Evolutionary conservation across 768 basidiomycete genomes (phyloP), one percentile per base, ranked within the genome.

Genomic region (Galerina sulciceps): DNA sequence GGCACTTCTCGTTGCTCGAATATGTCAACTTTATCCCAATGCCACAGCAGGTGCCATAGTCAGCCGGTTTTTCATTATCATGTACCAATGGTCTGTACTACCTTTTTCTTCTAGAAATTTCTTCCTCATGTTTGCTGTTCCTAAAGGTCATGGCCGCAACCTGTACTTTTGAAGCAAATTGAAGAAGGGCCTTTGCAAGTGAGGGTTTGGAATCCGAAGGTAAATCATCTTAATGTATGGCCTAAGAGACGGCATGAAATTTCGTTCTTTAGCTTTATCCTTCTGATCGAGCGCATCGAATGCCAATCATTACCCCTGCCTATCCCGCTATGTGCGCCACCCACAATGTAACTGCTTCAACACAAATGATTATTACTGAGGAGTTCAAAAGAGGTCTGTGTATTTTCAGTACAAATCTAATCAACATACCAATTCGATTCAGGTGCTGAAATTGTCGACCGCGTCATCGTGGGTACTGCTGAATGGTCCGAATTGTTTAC

Each of bases 271-370:
- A 96, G 91, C 73, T 97, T 54, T 98, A 96, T 72, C 94, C 94
- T 4, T 86, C 86, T 59, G 95, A 98, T 73, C 83, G 92, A 57
- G 85, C 92, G n/a, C 97, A 99, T 75, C 85, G 94, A 64, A 99
- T 99, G 97, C 97, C 97, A 11, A 98, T 99, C 68, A 99, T 99
- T 66, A 99, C 97, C 1, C 97, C 97, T 3, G 96, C 97, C 10
- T 99, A 98, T 75, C 97, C 97, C 45, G 89, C 96, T 6, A 99
- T 99, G 96, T 99, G 96, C 73, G 87, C 96, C 22, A 99, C 97
- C 15, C 97, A 99, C 77, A 99, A 99, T 67, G 96, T 99, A 59
- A 95, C 94, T 51, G 85, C 86, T 42, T 97, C 95, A 9, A 99
- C 96, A 4, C 94, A 97, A 75, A 88, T 90, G 82, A 92, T 99